Base-by-base conservation (phyloP, 345 rosid genomes). In the Kandelia obovata region DNA sequence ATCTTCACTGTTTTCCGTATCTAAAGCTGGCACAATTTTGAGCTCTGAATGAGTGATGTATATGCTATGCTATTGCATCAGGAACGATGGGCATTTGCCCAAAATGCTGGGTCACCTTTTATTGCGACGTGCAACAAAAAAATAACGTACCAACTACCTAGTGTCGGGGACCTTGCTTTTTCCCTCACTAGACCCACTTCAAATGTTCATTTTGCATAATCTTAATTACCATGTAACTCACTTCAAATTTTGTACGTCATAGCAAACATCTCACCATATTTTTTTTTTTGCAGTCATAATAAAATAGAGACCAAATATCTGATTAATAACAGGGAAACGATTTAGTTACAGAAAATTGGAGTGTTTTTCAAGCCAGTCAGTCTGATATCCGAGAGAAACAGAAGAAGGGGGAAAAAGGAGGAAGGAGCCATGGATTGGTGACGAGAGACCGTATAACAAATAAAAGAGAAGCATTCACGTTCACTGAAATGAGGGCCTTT, bases 101-200 rank as follows among this genome's bases (percentile, higher is more conserved):
- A 25, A 71, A 28, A 49, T 63, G 78, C 73, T 66, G 61, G 84
- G 68, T 71, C 47, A 71, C 60, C 76, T 63, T 71, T 58, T 64
- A 67, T 56, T 57, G 73, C 58, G 51, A 5, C 74, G 67, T 77
- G 74, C 71, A 77, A 66, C 34, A 63, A 57, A 47, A 26, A 7
- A 58, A 57, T 5, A 3, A 13, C 2, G 59, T 43, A 66, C 53
- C 62, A 61, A 64, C 69, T 64, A 67, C 58, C 62, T 15, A 28
- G 53, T 77, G 88, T 76, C 80, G 80, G 84, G 75, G 58, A 61
- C 62, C 71, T 19, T 13, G 49, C 4, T 13, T 13, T 43, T 43
- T 43, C 8, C 49, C 0, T 43, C 49, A 43, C 5, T 3, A 43
- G 19, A 13, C 49, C 49, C 49, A 43, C 49, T 43, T 43, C 49